A percentile compares a stretch with the other conserved stretches of the same genome.
These are phyloP conservation scores for Lenzites betulinus DNA, from an alignment of 768 basidiomycete species.

Conservation along the genomic window DNA sequence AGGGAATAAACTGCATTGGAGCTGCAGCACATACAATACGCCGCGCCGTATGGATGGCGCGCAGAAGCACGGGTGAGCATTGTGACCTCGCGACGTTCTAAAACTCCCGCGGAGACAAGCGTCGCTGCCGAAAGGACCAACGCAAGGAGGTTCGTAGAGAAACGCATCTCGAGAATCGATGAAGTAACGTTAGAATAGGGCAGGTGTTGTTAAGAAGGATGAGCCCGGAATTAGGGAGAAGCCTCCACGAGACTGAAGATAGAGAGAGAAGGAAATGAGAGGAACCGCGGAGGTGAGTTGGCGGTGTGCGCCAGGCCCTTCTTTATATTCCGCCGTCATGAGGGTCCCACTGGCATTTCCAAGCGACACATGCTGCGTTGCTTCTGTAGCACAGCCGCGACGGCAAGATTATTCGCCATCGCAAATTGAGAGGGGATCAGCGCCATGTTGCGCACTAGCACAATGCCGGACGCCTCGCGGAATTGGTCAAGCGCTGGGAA, in stretches of 20 bases:
- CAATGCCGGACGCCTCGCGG: background rate
- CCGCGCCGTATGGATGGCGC: slow-evolving; percentile 21
- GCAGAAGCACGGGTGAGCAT: slow-evolving; percentile 3
- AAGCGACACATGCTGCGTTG: background rate
- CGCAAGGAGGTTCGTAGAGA: background rate
- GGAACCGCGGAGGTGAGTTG: background rate
- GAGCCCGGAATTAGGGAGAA: background rate
- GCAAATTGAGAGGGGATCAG: background rate
- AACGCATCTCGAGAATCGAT: slow-evolving; percentile 1
- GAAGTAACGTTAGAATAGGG: background rate
- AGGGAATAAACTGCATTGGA: background rate
- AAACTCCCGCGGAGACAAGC: slow-evolving; percentile 3
- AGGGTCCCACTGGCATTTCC: background rate
- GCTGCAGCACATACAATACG: slow-evolving; percentile 25
- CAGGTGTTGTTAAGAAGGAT: background rate
- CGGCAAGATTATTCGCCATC: background rate
- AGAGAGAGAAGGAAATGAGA: background rate
- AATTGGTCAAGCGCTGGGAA: background rate
- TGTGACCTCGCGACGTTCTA: slow-evolving; percentile 12
- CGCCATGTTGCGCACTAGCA: background rate
- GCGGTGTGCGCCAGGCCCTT: background rate
- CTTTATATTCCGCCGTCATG: background rate
- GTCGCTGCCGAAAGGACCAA: slow-evolving; percentile 9
- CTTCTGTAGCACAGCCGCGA: background rate
- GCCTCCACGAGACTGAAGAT: background rate